phyloP scores from a whole-genome alignment of 192 early-diverging fungal genomes.

The Glomus cerebriforme region DNA sequence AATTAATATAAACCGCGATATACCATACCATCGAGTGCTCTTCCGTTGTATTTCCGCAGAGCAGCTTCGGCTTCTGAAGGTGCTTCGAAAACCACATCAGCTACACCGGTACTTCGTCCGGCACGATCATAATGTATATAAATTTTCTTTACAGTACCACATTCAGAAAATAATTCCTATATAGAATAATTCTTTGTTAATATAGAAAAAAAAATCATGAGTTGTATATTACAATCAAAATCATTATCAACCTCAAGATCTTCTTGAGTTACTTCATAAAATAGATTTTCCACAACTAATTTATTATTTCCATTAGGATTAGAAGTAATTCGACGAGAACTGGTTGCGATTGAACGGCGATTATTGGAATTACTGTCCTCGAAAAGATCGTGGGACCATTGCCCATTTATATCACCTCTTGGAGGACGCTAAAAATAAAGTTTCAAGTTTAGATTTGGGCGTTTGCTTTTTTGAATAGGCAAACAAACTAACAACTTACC shows the following conservation, averaged over 20 bases:
- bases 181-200: background rate
- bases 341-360: background rate
- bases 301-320: slow-evolving; percentile 34
- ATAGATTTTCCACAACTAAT: slow-evolving; percentile 55
- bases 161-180: slow-evolving; percentile 53
- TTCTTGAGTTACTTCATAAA: slow-evolving; percentile 59
- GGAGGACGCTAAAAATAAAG: slow-evolving; percentile 12
- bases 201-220: background rate
- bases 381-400: slow-evolving; percentile 32
- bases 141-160: slow-evolving; percentile 48
- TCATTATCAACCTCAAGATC: slow-evolving; percentile 47
- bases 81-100: slow-evolving; percentile 47
- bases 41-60: slow-evolving; percentile 50
- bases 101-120: slow-evolving; percentile 55
- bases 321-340: background rate
- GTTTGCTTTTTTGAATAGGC: background rate
- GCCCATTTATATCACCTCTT: slow-evolving; percentile 23
- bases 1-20: background rate
- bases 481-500: background rate
- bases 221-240: background rate
- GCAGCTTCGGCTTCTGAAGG: slow-evolving; percentile 48
- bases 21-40: slow-evolving; percentile 52
- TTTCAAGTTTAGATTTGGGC: background rate
- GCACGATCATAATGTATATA: slow-evolving; percentile 51
- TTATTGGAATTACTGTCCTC: slow-evolving; percentile 6